These are phyloP conservation scores for Malus sylvestris DNA, from an alignment of 306 rosid species.

Conservation along the genomic window DNA sequence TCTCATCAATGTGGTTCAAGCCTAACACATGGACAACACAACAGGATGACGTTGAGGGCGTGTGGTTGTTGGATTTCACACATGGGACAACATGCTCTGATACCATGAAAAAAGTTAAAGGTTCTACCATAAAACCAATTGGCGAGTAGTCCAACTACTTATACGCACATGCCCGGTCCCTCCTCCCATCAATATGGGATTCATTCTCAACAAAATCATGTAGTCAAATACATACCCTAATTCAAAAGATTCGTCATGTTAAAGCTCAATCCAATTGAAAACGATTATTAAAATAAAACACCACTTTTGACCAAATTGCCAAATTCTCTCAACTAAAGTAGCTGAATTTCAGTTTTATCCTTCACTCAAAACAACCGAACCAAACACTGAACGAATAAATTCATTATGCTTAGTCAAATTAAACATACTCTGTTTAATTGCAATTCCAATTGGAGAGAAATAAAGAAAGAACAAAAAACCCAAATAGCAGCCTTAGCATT, in stretches of 20 bases:
- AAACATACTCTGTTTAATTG: not conserved
- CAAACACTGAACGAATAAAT: not conserved
- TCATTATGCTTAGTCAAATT: not conserved
- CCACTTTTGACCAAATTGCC: not conserved
- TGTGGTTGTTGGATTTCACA: no score
- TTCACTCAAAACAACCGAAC: not conserved
- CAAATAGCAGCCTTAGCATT: not conserved
- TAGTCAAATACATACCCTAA: not conserved
- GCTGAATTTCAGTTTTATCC: not conserved
- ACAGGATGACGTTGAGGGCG: fast-evolving
- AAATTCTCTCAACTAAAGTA: not conserved
- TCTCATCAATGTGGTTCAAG: no score
- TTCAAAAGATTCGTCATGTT: not conserved
- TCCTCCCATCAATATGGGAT: no score
- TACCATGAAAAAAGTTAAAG: no score
- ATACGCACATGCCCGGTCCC: no score
- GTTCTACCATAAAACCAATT: no score
- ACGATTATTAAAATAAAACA: no score
- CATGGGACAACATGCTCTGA: no score
- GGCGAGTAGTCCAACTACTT: no score
- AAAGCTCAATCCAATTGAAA: no score
- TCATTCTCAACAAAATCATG: not conserved
- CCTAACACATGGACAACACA: no score
- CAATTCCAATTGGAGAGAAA: not conserved
- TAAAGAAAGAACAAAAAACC: not conserved